Evolutionary conservation across 139 green algal species (phyloP).

Genomic region (Asterochloris sp.): DNA sequence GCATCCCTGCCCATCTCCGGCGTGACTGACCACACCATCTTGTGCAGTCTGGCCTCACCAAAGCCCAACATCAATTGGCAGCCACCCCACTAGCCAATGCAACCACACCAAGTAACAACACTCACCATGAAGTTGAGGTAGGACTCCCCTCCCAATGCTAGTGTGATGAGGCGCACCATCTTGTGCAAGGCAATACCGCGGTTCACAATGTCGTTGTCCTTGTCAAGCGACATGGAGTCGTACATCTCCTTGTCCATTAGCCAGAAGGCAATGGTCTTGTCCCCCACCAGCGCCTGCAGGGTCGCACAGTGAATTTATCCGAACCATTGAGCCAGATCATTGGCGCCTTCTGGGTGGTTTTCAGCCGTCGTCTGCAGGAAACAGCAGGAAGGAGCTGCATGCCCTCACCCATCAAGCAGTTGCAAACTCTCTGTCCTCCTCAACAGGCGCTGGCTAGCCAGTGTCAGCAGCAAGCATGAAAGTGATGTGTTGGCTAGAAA

Average conservation of each 20-base stretch:
- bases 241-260: conserved; percentile 99
- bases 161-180: conserved; percentile 88
- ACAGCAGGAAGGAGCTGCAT: neutral
- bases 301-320: neutral
- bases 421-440: neutral
- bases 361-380: neutral
- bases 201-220: conserved; percentile 63
- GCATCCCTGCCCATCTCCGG: no score
- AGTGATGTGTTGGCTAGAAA: no score
- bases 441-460: neutral
- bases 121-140: conserved; percentile 99
- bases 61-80: no score
- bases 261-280: conserved; percentile 99
- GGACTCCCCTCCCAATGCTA: conserved; percentile 86
- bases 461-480: no score
- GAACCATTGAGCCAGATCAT: no score
- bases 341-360: neutral
- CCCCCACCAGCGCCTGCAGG: conserved; percentile 85
- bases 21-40: no score
- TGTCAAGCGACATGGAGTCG: conserved; percentile 77
- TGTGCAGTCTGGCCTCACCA: no score
- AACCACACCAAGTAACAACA: conserved; percentile 68
- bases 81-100: no score
- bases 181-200: conserved; percentile 98
- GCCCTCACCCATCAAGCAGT: neutral